A percentile compares a stretch with the other conserved stretches of the same genome.
These are phyloP conservation scores for Scutellaria galericulata DNA, from an alignment of 257 asterid species.

Conservation along the genomic window DNA sequence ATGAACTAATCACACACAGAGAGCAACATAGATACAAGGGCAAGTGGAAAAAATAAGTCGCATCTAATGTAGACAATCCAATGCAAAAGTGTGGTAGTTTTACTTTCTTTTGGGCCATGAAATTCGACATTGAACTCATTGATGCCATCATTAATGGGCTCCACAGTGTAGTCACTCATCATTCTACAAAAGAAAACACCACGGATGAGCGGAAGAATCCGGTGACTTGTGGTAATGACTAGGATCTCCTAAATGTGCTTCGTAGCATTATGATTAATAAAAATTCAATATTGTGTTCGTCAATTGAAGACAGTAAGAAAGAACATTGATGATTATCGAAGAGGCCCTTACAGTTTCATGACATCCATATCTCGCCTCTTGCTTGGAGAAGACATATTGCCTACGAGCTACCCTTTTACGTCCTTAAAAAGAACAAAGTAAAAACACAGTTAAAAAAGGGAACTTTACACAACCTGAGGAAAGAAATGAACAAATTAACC, in stretches of 20 bases:
- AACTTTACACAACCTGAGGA: neutral
- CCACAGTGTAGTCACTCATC: slow-evolving; percentile 93
- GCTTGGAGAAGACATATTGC: slow-evolving; percentile 88
- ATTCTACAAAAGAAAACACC: slow-evolving; percentile 57
- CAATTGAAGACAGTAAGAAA: neutral
- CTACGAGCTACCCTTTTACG: slow-evolving; percentile 8
- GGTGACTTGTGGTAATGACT: neutral
- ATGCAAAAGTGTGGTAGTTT: slow-evolving; percentile 27
- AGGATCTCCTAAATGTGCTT: neutral
- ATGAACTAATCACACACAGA: no score
- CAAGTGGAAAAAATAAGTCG: slow-evolving; percentile 16
- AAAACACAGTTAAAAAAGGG: slow-evolving; percentile 15
- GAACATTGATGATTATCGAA: neutral
- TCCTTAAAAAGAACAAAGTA: slow-evolving; percentile 31
- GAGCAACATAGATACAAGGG: neutral
- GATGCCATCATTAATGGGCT: slow-evolving; percentile 83
- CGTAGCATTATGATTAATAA: slow-evolving; percentile 3
- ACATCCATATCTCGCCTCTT: slow-evolving; percentile 97
- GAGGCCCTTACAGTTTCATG: slow-evolving; percentile 77
- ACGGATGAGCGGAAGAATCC: neutral
- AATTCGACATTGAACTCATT: slow-evolving; percentile 84
- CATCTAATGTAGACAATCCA: slow-evolving; percentile 11
- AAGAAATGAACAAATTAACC: neutral
- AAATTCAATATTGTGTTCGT: neutral
- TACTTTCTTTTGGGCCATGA: slow-evolving; percentile 98